Base-by-base conservation (phyloP, 257 asterid genomes). In the Voacanga thouarsii region DNA sequence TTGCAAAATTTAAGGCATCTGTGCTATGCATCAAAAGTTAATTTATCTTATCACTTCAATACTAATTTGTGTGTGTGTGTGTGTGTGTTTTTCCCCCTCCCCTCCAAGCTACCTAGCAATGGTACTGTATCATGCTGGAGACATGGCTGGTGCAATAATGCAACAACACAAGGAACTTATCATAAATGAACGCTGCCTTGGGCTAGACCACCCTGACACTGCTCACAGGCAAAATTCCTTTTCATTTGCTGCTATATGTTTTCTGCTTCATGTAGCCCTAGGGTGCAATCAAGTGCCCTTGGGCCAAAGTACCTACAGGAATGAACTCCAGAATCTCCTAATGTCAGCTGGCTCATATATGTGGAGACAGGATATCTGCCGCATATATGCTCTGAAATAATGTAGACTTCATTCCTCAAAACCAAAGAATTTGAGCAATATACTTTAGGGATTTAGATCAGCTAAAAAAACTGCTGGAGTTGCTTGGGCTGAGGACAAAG, bases 41-140 rank as follows among this genome's bases (percentile, higher is more conserved):
- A 37, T 33, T 65, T 4, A 7, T 66, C 57, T 71, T 41, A 61
- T 69, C 23, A 18, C 6, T 69, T 37, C 64, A 56, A 18, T 49
- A 47, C 71, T 55, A 55, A 60, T 70, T 61, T 49, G 14, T 33
- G 68, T n/a, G 64, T 23, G 56, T 39, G 19, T 33, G 1, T 33
- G 74, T 28, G 24, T 71, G 0, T 72, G 37, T 64, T 16, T 66
- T 75, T 79, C 45, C 86, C n/a, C n/a, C n/a, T n/a, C n/a, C n/a
- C n/a, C n/a, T n/a, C n/a, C n/a, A n/a, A 96, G 99, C 76, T 96
- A 93, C 87, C 90, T 96, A 82, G 99, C 99, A 53, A 93, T 93
- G 98, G 98, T 96, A 79, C 83, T 96, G 84, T 93, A 96, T 86
- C 98, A 96, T 83, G 99, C 97, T 53, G 99, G 99, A 80, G 99